Conservation (phyloP, 495 filamentous ascomycete species). For the Barbatosphaeria neglecta region DNA sequence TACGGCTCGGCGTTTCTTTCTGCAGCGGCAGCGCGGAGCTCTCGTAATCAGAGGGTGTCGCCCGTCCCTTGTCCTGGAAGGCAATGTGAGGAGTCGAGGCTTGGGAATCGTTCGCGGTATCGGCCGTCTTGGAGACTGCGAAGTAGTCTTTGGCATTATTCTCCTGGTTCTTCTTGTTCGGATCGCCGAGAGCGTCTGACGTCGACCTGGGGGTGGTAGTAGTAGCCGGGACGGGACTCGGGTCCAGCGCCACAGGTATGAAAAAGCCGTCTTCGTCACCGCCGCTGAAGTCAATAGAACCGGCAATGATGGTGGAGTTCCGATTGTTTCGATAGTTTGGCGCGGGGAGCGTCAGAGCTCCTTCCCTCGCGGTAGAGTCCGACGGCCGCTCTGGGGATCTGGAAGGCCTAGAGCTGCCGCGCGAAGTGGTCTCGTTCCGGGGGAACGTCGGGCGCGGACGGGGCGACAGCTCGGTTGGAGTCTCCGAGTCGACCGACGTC, state of each 20-base stretch:
- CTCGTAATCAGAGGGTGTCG: constrained; percentile 42
- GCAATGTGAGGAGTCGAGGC: constrained; percentile 74
- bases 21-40: constrained; percentile 24
- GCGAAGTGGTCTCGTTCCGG: constrained; percentile 35
- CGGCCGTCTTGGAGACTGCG: constrained; percentile 17
- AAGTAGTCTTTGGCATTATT: constrained; percentile 51
- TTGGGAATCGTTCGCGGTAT: constrained; percentile 29
- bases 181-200: constrained; percentile 30
- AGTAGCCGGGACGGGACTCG: constrained; percentile 54
- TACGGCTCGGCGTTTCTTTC: constrained; percentile 25
- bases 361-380: constrained; percentile 28
- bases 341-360: constrained; percentile 57
- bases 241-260: constrained; percentile 84
- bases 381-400: constrained; percentile 35
- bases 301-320: constrained; percentile 54
- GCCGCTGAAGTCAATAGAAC: constrained; percentile 39
- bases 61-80: constrained; percentile 75
- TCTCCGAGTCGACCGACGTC: constrained; percentile 65
- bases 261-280: constrained; percentile 64
- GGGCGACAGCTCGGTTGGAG: constrained; percentile 60
- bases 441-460: constrained; percentile 42
- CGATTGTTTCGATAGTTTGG: constrained; percentile 70
- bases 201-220: constrained; percentile 49
- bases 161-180: constrained; percentile 30
- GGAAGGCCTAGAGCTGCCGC: constrained; percentile 36